Percentiles rank a stretch among this genome's conserved stretches.
phyloP scores from a whole-genome alignment of 2,329 filamentous ascomycete species.

The Fusarium scirpi region DNA sequence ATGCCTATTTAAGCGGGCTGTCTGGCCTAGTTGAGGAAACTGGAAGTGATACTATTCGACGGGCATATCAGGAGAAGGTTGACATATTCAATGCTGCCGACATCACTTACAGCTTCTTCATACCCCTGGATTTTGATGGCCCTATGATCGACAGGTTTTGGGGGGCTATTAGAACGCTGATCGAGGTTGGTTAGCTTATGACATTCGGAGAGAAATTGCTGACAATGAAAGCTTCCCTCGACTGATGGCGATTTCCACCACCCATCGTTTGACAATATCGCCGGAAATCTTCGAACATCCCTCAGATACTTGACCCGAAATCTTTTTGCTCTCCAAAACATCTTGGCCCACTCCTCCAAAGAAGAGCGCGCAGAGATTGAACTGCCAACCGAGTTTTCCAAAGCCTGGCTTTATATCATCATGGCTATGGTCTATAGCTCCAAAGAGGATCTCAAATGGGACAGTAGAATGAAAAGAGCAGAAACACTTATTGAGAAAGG shows the following conservation, averaged over 20 bases:
- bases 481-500: conserved; percentile 51
- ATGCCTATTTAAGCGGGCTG: conserved; percentile 42
- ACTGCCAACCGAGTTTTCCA: conserved; percentile 53
- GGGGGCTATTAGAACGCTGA: conserved; percentile 54
- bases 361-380: conserved; percentile 48
- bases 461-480: conserved; percentile 48
- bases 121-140: conserved; percentile 53
- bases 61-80: conserved; percentile 50
- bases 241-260: neutral
- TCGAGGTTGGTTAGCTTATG: conserved; percentile 45
- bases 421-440: conserved; percentile 52
- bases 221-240: conserved; percentile 23
- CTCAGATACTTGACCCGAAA: conserved; percentile 44
- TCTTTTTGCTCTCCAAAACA: conserved; percentile 47
- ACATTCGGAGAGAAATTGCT: neutral
- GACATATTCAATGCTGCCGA: conserved; percentile 58
- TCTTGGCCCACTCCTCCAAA: conserved; percentile 46
- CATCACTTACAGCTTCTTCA: conserved; percentile 57
- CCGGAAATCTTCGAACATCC: conserved; percentile 30
- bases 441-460: conserved; percentile 42
- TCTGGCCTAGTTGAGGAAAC: conserved; percentile 40
- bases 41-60: conserved; percentile 40
- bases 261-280: conserved; percentile 11
- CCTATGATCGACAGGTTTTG: conserved; percentile 58
- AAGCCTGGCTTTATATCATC: conserved; percentile 58